These are phyloP conservation scores for Blastobotrys arbuscula DNA, from an alignment of 1,139 yeast genomes.

Conservation along the genomic window DNA sequence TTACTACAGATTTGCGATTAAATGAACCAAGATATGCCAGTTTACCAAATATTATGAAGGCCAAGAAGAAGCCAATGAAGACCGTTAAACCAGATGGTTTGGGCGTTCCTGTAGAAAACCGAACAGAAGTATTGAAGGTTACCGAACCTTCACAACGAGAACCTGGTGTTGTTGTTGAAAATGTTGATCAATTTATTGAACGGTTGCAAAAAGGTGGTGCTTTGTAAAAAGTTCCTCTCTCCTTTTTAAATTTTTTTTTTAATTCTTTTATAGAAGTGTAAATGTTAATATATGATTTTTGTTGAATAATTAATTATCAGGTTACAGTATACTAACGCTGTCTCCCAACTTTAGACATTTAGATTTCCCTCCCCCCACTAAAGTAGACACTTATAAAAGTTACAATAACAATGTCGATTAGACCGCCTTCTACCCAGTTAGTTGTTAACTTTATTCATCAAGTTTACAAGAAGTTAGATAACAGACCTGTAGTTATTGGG, in stretches of 20 bases:
- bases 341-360: not conserved
- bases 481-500: conserved; percentile 55
- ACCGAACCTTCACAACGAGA: conserved; percentile 80
- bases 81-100: conserved; percentile 65
- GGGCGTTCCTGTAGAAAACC: conserved; percentile 56
- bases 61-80: conserved; percentile 89
- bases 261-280: not conserved
- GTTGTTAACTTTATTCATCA: conserved; percentile 12
- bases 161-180: conserved; percentile 73
- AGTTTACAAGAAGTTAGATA: not conserved
- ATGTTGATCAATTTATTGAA: conserved; percentile 74
- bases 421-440: conserved; percentile 11
- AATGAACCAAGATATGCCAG: conserved; percentile 94
- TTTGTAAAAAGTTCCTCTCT: conserved; percentile 26
- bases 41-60: conserved; percentile 94
- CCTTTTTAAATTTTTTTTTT: too few relatives aligned
- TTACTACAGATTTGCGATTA: conserved; percentile 89
- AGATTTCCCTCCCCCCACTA: not conserved
- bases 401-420: not conserved
- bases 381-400: too few relatives aligned
- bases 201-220: conserved; percentile 61
- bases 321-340: not conserved
- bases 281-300: not conserved
- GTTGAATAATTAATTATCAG: not conserved
- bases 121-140: conserved; percentile 66